Evolutionary conservation across 768 basidiomycete species (phyloP).

Genomic region (Boletus subparvulus): DNA sequence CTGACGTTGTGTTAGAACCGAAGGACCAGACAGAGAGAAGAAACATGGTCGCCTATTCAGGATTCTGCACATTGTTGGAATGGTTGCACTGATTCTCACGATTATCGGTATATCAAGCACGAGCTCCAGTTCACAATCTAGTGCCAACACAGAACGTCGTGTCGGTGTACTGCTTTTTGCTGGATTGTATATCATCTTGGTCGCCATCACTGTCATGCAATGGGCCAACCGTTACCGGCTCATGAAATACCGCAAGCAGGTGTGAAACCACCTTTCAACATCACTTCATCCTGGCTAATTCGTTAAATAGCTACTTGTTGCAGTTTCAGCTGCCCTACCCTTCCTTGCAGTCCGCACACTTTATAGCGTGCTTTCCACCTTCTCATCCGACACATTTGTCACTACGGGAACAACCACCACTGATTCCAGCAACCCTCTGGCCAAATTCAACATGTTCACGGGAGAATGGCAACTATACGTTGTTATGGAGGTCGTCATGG

Average conservation of each 20-base stretch:
- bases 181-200: slow-evolving; percentile 42
- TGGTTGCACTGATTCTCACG: slow-evolving; percentile 29
- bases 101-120: slow-evolving; percentile 33
- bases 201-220: slow-evolving; percentile 48
- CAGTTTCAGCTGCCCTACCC: slow-evolving; percentile 54
- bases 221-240: slow-evolving; percentile 47
- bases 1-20: slow-evolving; percentile 24
- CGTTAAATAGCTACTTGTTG: slow-evolving; percentile 50
- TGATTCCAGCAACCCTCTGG: slow-evolving; percentile 34
- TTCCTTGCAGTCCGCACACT: slow-evolving; percentile 50
- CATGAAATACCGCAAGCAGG: slow-evolving; percentile 28
- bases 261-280: slow-evolving; percentile 29
- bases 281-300: slow-evolving; percentile 10
- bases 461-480: slow-evolving; percentile 61
- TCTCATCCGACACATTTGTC: slow-evolving; percentile 45
- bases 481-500: slow-evolving; percentile 59
- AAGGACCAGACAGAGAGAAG: slow-evolving; percentile 25
- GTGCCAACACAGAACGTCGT: slow-evolving; percentile 31
- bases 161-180: slow-evolving; percentile 36
- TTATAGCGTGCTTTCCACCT: slow-evolving; percentile 59
- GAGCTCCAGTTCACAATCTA: slow-evolving; percentile 16
- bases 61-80: slow-evolving; percentile 31
- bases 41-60: slow-evolving; percentile 16
- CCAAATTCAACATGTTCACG: slow-evolving; percentile 54
- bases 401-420: slow-evolving; percentile 27